phyloP scores from a whole-genome alignment of 2,329 filamentous ascomycete species.

The Colletotrichum tanaceti region DNA sequence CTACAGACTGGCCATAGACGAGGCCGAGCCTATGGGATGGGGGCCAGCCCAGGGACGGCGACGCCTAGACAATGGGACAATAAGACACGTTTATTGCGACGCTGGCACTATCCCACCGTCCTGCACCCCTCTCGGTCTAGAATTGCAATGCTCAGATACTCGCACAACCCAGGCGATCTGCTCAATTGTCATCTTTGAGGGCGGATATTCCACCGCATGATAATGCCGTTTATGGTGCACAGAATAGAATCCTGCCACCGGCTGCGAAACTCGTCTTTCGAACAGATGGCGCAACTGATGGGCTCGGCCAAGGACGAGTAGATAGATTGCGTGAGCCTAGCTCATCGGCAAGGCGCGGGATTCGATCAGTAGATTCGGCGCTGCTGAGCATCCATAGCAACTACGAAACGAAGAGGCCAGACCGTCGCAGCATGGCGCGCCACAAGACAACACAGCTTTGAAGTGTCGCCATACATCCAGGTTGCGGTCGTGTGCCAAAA shows the following conservation, averaged over 20 bases:
- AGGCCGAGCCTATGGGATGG: neutral
- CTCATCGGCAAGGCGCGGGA: neutral
- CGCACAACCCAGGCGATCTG: neutral
- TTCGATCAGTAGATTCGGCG: neutral
- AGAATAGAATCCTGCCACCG: neutral
- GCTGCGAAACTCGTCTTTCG: neutral
- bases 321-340: neutral
- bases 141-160: neutral
- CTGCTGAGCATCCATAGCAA: neutral
- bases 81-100: constrained; percentile 29
- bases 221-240: neutral
- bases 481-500: neutral
- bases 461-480: neutral
- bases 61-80: constrained; percentile 22
- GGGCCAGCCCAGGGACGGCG: neutral
- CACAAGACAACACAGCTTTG: neutral
- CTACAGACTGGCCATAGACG: neutral
- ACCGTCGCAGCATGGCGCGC: neutral
- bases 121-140: neutral
- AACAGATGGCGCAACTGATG: neutral
- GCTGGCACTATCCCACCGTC: constrained; percentile 4
- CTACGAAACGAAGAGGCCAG: neutral
- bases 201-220: neutral
- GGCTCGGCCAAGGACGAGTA: neutral
- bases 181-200: neutral